A percentile compares a stretch with the other conserved stretches of the same genome.
These are phyloP conservation scores for Clavispora carvajalis DNA, from an alignment of 805 yeast species.

Conservation along the genomic window DNA sequence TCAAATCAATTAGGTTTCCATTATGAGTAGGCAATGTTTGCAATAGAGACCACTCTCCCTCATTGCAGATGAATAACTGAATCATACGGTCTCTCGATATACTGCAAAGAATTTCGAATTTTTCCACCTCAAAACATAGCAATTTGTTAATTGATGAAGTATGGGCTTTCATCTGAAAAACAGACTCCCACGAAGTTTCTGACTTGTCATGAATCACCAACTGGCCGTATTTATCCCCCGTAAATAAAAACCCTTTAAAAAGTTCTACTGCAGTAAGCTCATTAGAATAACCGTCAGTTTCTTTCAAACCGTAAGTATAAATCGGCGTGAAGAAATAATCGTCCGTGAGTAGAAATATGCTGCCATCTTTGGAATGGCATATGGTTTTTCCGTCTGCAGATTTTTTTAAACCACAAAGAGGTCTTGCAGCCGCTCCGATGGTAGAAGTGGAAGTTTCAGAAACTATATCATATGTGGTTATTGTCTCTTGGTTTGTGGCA, in stretches of 20 bases:
- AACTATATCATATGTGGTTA: neutral
- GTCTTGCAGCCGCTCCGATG: neutral
- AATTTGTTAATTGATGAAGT: constrained; percentile 48
- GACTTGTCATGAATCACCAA: constrained; percentile 23
- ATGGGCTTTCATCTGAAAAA: constrained; percentile 41
- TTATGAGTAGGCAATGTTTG: constrained; percentile 60
- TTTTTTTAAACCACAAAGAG: constrained; percentile 5
- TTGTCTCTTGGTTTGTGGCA: neutral
- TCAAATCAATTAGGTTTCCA: constrained; percentile 43
- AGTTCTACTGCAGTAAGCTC: constrained; percentile 38
- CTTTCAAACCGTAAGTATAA: constrained; percentile 1
- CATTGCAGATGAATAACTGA: constrained; percentile 40
- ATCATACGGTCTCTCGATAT: constrained; percentile 61
- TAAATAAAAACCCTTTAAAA: constrained; percentile 21
- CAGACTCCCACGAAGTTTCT: constrained; percentile 12
- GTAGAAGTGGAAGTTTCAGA: neutral
- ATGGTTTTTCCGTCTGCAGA: constrained; percentile 8
- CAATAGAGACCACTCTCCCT: constrained; percentile 42
- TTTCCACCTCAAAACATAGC: constrained; percentile 25
- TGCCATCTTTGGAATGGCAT: constrained; percentile 20
- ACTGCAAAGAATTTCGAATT: constrained; percentile 33
- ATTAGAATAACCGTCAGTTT: constrained; percentile 24
- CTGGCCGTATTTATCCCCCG: constrained; percentile 49
- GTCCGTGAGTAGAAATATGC: constrained; percentile 6
- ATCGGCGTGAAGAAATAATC: neutral